Base-by-base conservation (phyloP, 2,329 filamentous ascomycete species). In the Ceratocystis alfenasii region DNA sequence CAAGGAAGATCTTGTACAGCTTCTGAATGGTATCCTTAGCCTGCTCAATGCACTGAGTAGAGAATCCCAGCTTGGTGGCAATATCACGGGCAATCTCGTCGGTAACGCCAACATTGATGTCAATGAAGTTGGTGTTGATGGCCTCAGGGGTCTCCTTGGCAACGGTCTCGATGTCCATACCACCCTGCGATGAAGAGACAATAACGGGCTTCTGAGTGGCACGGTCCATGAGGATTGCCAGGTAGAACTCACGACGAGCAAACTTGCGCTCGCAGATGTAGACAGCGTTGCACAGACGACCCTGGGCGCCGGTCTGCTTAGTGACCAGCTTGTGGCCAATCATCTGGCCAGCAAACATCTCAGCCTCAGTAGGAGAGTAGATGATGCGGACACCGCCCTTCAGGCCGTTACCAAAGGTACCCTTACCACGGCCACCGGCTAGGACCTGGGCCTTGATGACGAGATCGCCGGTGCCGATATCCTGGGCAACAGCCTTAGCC, bases 251-350 rank as follows among this genome's bases (percentile, higher is more conserved):
- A 75, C 94, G 88, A 72, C 94, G 91, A 72, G 94, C 94, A 75
- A 96, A 99, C 83, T 99, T 99, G 84, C 94, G 92, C 84, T 99
- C 94, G 80, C 93, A 95, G 76, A 99, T 97, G 83, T 95, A 97
- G 76, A 99, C 94, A 70, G 92, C 85, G 79, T 89, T 97, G 85
- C 94, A 99, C 76, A 95, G 85, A 77, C 94, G 90, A 75, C 94
- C 94, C 72, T 79, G 84, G 72, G 93, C 90, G 76, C 94, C 94
- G 68, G 94, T 99, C 83, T 99, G 94, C 86, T 99, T 99, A 78
- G 94, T 99, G 79, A 99, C 85, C 78, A 99, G 90, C 80, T 96
- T 96, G 82, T 99, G 93, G 75, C 94, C 94, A 78, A 99, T 97
- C 94, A 99, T 99, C 82, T 99, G 92, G 72, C 93, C 85, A 72